phyloP scores from a whole-genome alignment of 768 basidiomycete genomes.

The Pisolithus sp. region DNA sequence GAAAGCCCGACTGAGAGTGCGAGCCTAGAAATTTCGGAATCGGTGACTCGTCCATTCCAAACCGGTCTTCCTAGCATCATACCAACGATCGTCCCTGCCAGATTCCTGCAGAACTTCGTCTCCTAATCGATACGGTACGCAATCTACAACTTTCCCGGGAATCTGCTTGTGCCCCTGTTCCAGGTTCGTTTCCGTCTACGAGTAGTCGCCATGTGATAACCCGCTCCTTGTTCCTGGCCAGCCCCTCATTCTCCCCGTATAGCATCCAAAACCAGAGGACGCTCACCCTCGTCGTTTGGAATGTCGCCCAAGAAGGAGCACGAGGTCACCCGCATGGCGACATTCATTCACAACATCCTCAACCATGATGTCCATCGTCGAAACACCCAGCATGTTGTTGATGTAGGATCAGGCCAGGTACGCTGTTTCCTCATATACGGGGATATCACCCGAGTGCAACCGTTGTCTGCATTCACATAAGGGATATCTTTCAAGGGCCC shows the following conservation, averaged over 20 bases:
- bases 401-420: slow-evolving; percentile 72
- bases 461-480: slow-evolving; percentile 16
- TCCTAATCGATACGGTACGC: slow-evolving; percentile 19
- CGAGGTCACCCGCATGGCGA: slow-evolving; percentile 60
- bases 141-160: slow-evolving; percentile 22
- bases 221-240: not conserved
- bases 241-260: not conserved
- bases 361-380: slow-evolving; percentile 18
- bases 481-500: slow-evolving; percentile 58
- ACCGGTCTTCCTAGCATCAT: not conserved
- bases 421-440: slow-evolving; percentile 7
- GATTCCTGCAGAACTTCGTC: slow-evolving; percentile 19
- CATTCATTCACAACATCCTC: slow-evolving; percentile 39
- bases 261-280: not conserved
- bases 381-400: slow-evolving; percentile 45
- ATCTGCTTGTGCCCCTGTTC: slow-evolving; percentile 3
- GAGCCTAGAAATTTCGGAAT: not conserved
- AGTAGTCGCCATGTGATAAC: no score
- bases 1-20: slow-evolving; percentile 1
- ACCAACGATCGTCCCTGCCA: slow-evolving; percentile 2
- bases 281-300: slow-evolving; percentile 27
- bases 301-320: slow-evolving; percentile 77
- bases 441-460: not conserved
- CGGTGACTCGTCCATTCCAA: slow-evolving; percentile 13
- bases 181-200: slow-evolving; percentile 1